A percentile compares a stretch with the other conserved stretches of the same genome.
Evolutionary conservation across 176 grass and related monocot species (phyloP).

Genomic region (Bromus sterilis): DNA sequence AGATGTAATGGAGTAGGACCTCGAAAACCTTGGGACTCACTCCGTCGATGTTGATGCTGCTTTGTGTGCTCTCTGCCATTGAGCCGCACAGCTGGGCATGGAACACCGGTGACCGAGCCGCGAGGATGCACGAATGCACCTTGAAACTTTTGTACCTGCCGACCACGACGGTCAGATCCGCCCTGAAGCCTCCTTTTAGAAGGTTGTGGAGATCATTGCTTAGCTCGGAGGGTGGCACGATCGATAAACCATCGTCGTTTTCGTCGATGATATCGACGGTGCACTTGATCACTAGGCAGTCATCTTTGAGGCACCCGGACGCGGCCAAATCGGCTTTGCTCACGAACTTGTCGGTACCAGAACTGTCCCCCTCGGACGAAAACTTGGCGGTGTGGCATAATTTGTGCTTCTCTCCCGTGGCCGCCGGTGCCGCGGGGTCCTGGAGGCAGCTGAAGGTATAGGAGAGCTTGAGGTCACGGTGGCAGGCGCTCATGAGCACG

Average conservation of each 20-base stretch:
- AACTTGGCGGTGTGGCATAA: not conserved
- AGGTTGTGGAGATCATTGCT: not conserved
- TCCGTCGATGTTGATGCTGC: not conserved
- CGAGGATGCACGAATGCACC: not conserved
- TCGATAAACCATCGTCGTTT: too few species aligned
- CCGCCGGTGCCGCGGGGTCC: not conserved
- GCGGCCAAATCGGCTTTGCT: not conserved
- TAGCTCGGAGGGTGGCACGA: not conserved
- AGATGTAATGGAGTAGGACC: not conserved
- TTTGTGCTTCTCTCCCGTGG: not conserved
- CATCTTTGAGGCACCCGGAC: not conserved
- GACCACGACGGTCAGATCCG: not conserved
- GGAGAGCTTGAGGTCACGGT: not conserved
- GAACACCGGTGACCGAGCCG: not conserved
- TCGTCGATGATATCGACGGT: not conserved
- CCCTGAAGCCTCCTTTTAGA: not conserved
- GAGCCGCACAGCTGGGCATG: not conserved
- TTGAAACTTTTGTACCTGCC: not conserved
- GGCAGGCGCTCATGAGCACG: not conserved
- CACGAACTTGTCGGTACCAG: not conserved
- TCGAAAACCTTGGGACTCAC: not conserved
- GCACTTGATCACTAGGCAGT: not conserved
- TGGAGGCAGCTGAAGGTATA: not conserved
- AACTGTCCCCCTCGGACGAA: not conserved
- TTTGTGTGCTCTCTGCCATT: not conserved